Base-by-base conservation (phyloP, 352 stramenopile species). In the Globisporangium apiculatum region DNA sequence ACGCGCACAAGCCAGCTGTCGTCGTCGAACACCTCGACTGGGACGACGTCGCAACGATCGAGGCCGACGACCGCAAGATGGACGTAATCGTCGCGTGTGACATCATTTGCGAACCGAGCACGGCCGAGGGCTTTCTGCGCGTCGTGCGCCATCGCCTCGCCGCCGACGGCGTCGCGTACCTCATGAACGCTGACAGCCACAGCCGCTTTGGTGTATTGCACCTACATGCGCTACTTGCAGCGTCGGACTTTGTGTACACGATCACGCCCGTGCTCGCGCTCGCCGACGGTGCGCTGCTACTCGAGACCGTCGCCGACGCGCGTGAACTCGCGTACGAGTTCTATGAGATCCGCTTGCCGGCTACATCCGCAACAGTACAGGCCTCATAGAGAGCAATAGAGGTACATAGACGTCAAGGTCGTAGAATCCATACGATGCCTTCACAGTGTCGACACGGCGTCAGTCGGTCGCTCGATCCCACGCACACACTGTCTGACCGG, bases 51-150 rank as follows among this genome's bases (percentile, higher is more conserved):
- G 76, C 87, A 60, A 88, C 69, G 45, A 86, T 90, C 56, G 65
- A 83, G 43, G 61, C 61, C 36, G 66, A 69, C 53, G 66, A 69
- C 53, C 63, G 69, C 12, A 87, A 83, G 53, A 69, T 90, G n/a
- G 74, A 95, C 58, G 68, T 93, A 7, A 72, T 95, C 17, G 90
- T 95, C 53, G 85, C 78, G 10, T 89, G 83, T 55, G 85, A 95
- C 57, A 92, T 95, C 64, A 95, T 95, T 52, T 95, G 85, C 62
- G 85, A 95, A 48, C 79, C 85, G 3, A 89, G 75, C 64, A 95
- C 85, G 4, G 85, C 85, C 31, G 85, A 95, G 66, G 85, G 85
- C n/a, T 95, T 95, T 53, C 55, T 91, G 24, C 80, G 82, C 41
- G 83, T 92, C 45, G 72, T 95, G 35, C 75, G 71, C 14, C 66